Evolutionary conservation across 1,284 basidiomycete species (phyloP).

Genomic region (Pascua guehoae): DNA sequence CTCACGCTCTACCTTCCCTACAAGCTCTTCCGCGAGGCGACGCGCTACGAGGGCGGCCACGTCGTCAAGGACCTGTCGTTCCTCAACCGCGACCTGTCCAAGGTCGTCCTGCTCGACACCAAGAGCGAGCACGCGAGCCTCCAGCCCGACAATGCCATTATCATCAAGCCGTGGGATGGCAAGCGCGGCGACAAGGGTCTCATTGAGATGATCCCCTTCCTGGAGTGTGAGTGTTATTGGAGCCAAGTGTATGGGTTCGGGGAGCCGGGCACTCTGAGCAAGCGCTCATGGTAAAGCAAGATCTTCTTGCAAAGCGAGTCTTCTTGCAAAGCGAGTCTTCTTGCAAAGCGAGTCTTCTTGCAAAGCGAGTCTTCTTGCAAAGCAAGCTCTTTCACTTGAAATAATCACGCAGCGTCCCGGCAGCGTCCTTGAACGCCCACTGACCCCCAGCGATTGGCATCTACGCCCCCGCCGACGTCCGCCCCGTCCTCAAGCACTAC

Average conservation of each 20-base stretch:
- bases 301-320: too few species aligned
- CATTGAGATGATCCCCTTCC: slow-evolving; percentile 88
- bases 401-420: too few species aligned
- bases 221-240: slow-evolving; percentile 72
- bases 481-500: slow-evolving; percentile 81
- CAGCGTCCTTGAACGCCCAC: too few species aligned
- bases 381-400: too few species aligned
- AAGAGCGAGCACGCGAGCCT: slow-evolving; percentile 69
- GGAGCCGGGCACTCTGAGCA: too few species aligned
- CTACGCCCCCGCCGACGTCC: slow-evolving; percentile 77
- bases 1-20: slow-evolving; percentile 86
- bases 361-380: too few species aligned
- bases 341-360: too few species aligned
- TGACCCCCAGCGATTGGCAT: slow-evolving; percentile 71
- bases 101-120: slow-evolving; percentile 86
- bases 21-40: slow-evolving; percentile 85
- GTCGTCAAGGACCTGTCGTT: slow-evolving; percentile 87
- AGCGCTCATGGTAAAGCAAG: too few species aligned
- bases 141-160: slow-evolving; percentile 86
- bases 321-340: too few species aligned
- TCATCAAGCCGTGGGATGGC: slow-evolving; percentile 85
- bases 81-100: slow-evolving; percentile 87
- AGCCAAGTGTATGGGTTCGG: too few species aligned
- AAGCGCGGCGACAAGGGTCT: slow-evolving; percentile 73
- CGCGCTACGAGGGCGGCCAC: slow-evolving; percentile 70